Evolutionary conservation across 139 green algal species (phyloP), one percentile per base, ranked within the genome.

Genomic region (Spirogloea muscicola): DNA sequence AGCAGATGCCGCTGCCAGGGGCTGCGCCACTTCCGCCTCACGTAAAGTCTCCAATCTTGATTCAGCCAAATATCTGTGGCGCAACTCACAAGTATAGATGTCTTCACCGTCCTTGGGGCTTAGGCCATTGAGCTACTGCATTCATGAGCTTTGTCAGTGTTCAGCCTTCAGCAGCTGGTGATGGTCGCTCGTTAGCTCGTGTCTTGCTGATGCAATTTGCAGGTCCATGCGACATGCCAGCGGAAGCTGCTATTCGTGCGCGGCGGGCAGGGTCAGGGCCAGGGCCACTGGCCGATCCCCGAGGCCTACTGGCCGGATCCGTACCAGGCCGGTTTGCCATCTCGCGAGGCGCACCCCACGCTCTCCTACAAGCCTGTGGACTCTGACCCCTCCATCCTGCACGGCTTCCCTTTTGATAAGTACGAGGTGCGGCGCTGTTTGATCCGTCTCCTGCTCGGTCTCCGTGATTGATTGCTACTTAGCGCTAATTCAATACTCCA

Each of bases 291-390:
- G 70, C 70, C 58, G 38, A 59, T 79, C n/a, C 70, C 70, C 16
- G 70, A 79, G 46, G 31, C 57, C 18, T 79, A 66, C 60, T 76
- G 67, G 67, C 67, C 49, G 21, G 67, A 71, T 55, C 52, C 16
- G 18, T 16, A 21, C n/a, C 52, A 40, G 55, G 61, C 68, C 41
- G 10, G 3, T n/a, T 41, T 79, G 18, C 70, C 70, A 7, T 27
- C 70, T 27, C 70, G 70, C 2, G 58, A 71, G 6, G 39, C 57
- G 37, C 70, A 79, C 48, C 70, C 70, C 0, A 46, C 48, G 10
- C 43, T 79, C 21, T 21, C 18, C 4, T 79, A 62, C 40, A 13
- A 36, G 34, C 31, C 59, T 1, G 29, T 72, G 1, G 73, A 68
- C 7, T 39, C 62, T n/a, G 73, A 81, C 1, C 61, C 73, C 6